A percentile compares a stretch with the other conserved stretches of the same genome.
Evolutionary conservation across 2,329 filamentous ascomycete genomes (phyloP).

Genomic region (Colletotrichum echinochloae): DNA sequence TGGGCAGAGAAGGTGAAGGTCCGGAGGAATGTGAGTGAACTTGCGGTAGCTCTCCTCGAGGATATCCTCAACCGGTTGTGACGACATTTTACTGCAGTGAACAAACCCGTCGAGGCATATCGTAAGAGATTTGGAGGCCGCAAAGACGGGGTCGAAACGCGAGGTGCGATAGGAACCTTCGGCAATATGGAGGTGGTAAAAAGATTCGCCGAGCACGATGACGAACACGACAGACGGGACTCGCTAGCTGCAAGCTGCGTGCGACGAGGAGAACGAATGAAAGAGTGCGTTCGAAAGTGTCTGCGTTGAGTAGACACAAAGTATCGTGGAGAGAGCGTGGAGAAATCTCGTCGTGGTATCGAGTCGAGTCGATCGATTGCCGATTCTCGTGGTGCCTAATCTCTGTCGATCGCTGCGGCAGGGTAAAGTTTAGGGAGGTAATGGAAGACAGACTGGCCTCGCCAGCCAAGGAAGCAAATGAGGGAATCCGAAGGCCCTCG

Average conservation of each 20-base stretch:
- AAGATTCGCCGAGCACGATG: slow-evolving; percentile 10
- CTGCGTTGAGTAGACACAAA: neutral
- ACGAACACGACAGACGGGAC: neutral
- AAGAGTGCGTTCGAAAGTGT: neutral
- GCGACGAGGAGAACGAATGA: neutral
- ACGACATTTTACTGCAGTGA: slow-evolving; percentile 50
- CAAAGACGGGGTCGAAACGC: neutral
- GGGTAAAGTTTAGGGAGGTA: neutral
- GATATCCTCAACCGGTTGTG: slow-evolving; percentile 52
- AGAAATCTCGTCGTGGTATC: slow-evolving; percentile 1
- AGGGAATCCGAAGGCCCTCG: neutral
- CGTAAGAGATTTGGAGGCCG: neutral
- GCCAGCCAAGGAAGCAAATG: slow-evolving; percentile 4
- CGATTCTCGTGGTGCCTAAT: neutral
- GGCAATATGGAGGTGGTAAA: neutral
- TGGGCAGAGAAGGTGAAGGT: slow-evolving; percentile 76
- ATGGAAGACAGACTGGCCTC: neutral
- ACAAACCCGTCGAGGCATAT: slow-evolving; percentile 20
- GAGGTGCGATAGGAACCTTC: slow-evolving; percentile 8
- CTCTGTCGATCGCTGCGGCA: neutral
- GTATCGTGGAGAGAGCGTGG: neutral
- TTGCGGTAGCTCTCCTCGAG: slow-evolving; percentile 58
- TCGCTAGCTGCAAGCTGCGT: neutral
- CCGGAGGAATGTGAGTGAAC: slow-evolving; percentile 56
- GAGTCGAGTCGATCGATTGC: slow-evolving; percentile 12